These are phyloP conservation scores for Vaccinium myrtillus DNA, from an alignment of 148 eudicot species.

Conservation along the genomic window DNA sequence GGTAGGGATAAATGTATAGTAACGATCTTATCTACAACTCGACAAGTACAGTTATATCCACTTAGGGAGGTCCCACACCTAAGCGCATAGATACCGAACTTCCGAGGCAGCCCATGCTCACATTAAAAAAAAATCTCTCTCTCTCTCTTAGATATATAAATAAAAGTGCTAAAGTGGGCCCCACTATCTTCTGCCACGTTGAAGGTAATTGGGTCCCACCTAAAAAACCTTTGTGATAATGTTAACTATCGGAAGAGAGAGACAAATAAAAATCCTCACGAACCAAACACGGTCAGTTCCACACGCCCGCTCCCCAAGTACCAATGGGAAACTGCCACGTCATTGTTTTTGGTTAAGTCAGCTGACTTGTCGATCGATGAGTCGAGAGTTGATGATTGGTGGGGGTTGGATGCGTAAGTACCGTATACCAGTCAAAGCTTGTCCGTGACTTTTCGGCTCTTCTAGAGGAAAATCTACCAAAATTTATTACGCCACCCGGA, in stretches of 20 bases:
- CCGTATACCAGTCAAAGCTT: neutral
- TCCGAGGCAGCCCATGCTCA: too few relatives aligned
- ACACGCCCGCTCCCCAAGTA: neutral
- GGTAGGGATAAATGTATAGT: too few relatives aligned
- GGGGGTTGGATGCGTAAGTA: neutral
- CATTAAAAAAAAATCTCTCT: too few relatives aligned
- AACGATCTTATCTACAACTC: too few relatives aligned
- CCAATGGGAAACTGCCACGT: neutral
- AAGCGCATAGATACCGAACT: too few relatives aligned
- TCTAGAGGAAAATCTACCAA: neutral
- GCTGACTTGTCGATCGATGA: neutral
- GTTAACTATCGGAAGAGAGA: neutral
- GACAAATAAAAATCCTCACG: neutral
- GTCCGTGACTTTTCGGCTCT: slow-evolving; percentile 14
- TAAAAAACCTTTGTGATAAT: neutral
- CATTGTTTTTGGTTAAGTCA: neutral
- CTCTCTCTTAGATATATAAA: too few relatives aligned
- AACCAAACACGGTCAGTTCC: neutral
- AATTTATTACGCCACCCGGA: neutral
- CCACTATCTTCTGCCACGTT: neutral
- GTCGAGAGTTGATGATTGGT: neutral
- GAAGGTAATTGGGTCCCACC: neutral
- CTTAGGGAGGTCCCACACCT: too few relatives aligned
- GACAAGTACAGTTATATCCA: too few relatives aligned
- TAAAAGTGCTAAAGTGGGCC: neutral